Percentiles rank a stretch among this genome's conserved stretches.
phyloP scores from a whole-genome alignment of 345 rosid species.

The Brassica nigra region DNA sequence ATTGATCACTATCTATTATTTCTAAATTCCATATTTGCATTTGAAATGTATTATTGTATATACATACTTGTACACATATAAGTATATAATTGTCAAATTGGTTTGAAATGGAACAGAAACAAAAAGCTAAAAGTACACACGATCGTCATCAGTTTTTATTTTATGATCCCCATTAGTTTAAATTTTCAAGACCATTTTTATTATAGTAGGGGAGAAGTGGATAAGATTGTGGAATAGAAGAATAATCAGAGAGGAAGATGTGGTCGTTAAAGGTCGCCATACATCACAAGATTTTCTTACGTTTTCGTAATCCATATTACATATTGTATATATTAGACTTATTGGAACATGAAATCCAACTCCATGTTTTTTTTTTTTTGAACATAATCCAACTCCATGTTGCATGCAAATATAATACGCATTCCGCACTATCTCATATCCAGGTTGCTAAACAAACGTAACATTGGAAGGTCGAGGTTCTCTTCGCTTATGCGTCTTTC shows the following conservation, averaged over 20 bases:
- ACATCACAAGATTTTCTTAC: constrained; percentile 37
- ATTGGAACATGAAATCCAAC: not conserved
- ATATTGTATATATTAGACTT: constrained; percentile 11
- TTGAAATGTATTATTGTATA: constrained; percentile 5
- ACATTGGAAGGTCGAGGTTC: constrained; percentile 5
- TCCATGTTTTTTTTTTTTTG: too few species aligned
- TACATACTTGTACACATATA: not conserved
- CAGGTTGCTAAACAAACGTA: constrained; percentile 12
- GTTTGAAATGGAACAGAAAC: constrained; percentile 16
- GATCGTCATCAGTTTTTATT: constrained; percentile 22
- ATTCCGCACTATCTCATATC: not conserved
- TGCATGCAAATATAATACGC: constrained; percentile 16
- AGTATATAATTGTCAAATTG: not conserved
- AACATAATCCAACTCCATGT: not conserved
- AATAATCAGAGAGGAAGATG: constrained; percentile 30
- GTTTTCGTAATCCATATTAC: constrained; percentile 29
- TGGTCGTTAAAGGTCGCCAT: constrained; percentile 30
- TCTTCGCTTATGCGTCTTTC: not conserved
- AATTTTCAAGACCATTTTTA: not conserved
- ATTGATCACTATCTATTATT: constrained; percentile 7
- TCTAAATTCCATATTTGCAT: constrained; percentile 1
- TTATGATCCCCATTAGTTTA: constrained; percentile 17
- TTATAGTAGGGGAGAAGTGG: constrained; percentile 9
- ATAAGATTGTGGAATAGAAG: constrained; percentile 17
- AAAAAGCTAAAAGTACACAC: constrained; percentile 16